Evolutionary conservation across 129 eudicot genomes (phyloP).

Genomic region (Flaveria trinervia): DNA sequence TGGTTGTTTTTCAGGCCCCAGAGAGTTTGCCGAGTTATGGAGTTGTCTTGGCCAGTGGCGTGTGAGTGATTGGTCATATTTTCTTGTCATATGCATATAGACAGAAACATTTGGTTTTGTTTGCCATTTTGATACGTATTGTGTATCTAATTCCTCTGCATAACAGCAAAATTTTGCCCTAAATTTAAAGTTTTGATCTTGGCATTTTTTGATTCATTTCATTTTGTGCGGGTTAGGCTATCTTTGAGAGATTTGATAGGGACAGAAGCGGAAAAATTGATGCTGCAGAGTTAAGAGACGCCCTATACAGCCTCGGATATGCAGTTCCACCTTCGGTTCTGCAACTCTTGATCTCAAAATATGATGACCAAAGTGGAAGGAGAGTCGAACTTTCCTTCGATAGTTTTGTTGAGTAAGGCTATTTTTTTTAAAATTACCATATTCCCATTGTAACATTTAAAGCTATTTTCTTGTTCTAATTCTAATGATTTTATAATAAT

Average conservation of each 20-base stretch:
- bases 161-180: not conserved
- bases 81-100: not conserved
- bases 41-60: slow-evolving; percentile 82
- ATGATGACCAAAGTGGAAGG: slow-evolving; percentile 63
- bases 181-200: not conserved
- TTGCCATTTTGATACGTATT: not conserved
- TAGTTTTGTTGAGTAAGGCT: slow-evolving; percentile 81
- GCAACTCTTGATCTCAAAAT: slow-evolving; percentile 66
- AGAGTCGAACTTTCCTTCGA: slow-evolving; percentile 64
- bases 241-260: slow-evolving; percentile 89
- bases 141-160: not conserved
- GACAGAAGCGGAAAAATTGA: slow-evolving; percentile 88
- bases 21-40: slow-evolving; percentile 74
- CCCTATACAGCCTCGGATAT: slow-evolving; percentile 78
- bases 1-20: slow-evolving; percentile 52
- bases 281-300: slow-evolving; percentile 66
- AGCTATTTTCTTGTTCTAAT: not conserved
- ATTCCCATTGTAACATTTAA: slow-evolving; percentile 1
- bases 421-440: slow-evolving; percentile 12
- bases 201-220: slow-evolving; percentile 8
- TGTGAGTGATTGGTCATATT: slow-evolving; percentile 46
- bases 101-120: not conserved
- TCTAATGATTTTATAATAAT: not conserved
- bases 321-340: slow-evolving; percentile 78
- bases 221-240: slow-evolving; percentile 46